These are phyloP conservation scores for Scleromitrula shiraiana DNA, from an alignment of 2,329 filamentous ascomycete genomes.

Conservation along the genomic window DNA sequence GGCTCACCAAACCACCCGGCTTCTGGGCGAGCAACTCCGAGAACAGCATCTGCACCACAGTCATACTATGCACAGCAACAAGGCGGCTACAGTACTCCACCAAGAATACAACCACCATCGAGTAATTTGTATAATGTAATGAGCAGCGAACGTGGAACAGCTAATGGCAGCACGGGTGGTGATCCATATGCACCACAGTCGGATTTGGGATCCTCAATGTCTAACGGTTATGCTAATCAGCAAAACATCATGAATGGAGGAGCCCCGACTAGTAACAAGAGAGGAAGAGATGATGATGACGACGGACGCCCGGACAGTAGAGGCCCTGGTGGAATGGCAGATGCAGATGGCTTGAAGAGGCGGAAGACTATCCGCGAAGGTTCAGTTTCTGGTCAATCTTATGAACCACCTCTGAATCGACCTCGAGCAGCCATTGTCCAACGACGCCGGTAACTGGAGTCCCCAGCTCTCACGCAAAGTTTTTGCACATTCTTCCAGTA, in stretches of 20 bases:
- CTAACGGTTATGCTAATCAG: slow-evolving; percentile 57
- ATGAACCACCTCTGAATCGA: slow-evolving; percentile 41
- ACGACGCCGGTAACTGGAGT: slow-evolving; percentile 25
- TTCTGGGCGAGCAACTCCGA: slow-evolving; percentile 78
- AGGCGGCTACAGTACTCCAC: slow-evolving; percentile 65
- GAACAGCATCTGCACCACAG: slow-evolving; percentile 64
- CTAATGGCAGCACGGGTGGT: slow-evolving; percentile 55
- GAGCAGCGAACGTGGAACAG: slow-evolving; percentile 63
- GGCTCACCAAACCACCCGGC: slow-evolving; percentile 74
- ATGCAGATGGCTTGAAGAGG: slow-evolving; percentile 62
- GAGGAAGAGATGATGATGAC: slow-evolving; percentile 39
- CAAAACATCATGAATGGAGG: slow-evolving; percentile 62
- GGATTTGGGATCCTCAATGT: slow-evolving; percentile 47
- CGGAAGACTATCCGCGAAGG: slow-evolving; percentile 68
- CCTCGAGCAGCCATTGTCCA: slow-evolving; percentile 39
- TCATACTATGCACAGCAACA: slow-evolving; percentile 62
- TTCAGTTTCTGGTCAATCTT: slow-evolving; percentile 42
- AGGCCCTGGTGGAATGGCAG: slow-evolving; percentile 36
- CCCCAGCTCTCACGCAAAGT: slow-evolving; percentile 12
- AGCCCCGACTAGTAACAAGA: slow-evolving; percentile 35
- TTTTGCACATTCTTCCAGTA: slow-evolving; percentile 23
- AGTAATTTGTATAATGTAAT: slow-evolving; percentile 87
- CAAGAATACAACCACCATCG: slow-evolving; percentile 58
- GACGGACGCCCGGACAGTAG: slow-evolving; percentile 51
- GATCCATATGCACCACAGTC: slow-evolving; percentile 65